Percentiles rank a stretch among this genome's conserved stretches.
phyloP scores from a whole-genome alignment of 2,329 filamentous ascomycete genomes.

The Fusarium tuaranense region DNA sequence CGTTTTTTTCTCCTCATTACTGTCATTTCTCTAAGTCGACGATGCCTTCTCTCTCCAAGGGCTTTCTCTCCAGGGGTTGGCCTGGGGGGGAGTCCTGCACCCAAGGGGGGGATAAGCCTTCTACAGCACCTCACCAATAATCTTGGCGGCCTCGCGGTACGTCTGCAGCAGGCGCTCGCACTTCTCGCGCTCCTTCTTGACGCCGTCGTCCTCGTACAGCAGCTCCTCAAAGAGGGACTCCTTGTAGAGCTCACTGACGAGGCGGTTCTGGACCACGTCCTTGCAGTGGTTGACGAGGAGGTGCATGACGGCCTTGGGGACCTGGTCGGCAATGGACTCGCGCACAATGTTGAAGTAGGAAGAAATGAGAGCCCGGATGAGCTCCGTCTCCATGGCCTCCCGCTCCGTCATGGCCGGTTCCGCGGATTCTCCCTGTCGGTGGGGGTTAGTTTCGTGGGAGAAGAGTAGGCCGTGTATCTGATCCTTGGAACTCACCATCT shows the following conservation, averaged over 20 bases:
- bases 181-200: slow-evolving; percentile 98
- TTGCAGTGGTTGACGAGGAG: slow-evolving; percentile 98
- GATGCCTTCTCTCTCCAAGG: slow-evolving; percentile 21
- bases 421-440: slow-evolving; percentile 65
- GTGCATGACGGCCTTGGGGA: slow-evolving; percentile 99
- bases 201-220: slow-evolving; percentile 95
- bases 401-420: slow-evolving; percentile 94
- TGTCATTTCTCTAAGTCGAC: slow-evolving; percentile 29
- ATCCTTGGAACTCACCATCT: slow-evolving; percentile 65
- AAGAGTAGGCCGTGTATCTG: slow-evolving; percentile 19
- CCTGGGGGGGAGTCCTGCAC: neutral
- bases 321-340: slow-evolving; percentile 98
- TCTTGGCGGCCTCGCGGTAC: slow-evolving; percentile 97
- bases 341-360: slow-evolving; percentile 99
- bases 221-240: slow-evolving; percentile 92
- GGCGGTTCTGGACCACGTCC: slow-evolving; percentile 95
- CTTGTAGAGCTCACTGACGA: slow-evolving; percentile 96
- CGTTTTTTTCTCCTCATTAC: slow-evolving; percentile 35
- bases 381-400: slow-evolving; percentile 96
- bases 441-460: slow-evolving; percentile 38
- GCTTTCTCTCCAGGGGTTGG: slow-evolving; percentile 21
- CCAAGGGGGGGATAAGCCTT: slow-evolving; percentile 71
- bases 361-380: slow-evolving; percentile 95
- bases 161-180: slow-evolving; percentile 96
- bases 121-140: slow-evolving; percentile 94